phyloP scores from a whole-genome alignment of 2,329 filamentous ascomycete genomes.

The Lizonia empirigonia region DNA sequence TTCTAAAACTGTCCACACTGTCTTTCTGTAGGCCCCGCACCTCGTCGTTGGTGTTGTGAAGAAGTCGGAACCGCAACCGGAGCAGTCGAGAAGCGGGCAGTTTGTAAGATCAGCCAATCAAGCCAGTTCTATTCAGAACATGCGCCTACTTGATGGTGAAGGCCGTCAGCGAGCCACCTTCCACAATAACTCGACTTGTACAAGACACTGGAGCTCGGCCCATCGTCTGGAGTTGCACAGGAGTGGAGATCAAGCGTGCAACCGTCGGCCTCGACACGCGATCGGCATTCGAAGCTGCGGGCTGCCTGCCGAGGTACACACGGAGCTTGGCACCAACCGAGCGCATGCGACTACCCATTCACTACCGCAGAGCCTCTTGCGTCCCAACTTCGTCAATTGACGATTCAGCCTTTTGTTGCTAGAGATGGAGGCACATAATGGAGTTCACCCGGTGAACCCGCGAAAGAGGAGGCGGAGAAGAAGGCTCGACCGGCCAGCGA shows the following conservation, averaged over 20 bases:
- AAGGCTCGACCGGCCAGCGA: slow-evolving; percentile 69
- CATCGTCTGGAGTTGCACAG: background rate
- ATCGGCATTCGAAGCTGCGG: slow-evolving; percentile 3
- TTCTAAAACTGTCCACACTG: background rate
- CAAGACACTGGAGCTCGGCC: background rate
- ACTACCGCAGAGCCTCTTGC: slow-evolving; percentile 7
- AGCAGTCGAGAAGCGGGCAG: background rate
- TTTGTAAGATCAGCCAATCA: background rate
- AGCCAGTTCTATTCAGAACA: too few species aligned
- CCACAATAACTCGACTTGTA: too few species aligned
- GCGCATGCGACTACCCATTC: slow-evolving; percentile 4
- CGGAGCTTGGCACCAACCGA: slow-evolving; percentile 7
- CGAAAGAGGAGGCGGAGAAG: slow-evolving; percentile 61
- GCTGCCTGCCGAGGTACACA: slow-evolving; percentile 13
- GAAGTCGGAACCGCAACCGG: background rate
- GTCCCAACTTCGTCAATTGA: slow-evolving; percentile 4
- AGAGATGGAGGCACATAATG: slow-evolving; percentile 42
- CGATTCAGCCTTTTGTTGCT: too few species aligned
- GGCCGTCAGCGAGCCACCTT: background rate
- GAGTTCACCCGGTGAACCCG: slow-evolving; percentile 35
- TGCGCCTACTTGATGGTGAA: background rate
- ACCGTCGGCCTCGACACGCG: background rate
- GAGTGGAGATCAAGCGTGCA: background rate
- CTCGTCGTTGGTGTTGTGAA: background rate
- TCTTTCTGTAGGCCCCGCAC: background rate